Conservation (phyloP, 768 basidiomycete genomes). For the Mrakia frigida region DNA sequence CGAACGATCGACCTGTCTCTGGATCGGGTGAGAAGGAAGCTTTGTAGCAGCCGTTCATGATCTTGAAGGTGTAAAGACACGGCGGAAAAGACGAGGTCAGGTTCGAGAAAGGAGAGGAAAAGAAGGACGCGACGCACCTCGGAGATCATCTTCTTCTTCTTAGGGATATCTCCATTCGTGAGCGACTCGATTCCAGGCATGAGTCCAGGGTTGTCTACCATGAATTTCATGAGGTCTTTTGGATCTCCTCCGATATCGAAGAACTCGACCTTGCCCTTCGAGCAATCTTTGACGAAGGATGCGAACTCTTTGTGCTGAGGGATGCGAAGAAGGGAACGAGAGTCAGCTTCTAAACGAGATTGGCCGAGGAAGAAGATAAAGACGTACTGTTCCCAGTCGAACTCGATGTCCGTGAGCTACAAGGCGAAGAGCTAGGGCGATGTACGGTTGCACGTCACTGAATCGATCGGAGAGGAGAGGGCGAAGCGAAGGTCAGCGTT, state of each 20-base stretch:
- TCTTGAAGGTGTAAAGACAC: slow-evolving; percentile 38
- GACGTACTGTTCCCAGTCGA: slow-evolving; percentile 51
- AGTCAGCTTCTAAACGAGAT: too few species aligned
- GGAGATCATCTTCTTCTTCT: slow-evolving; percentile 14
- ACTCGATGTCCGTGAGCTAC: slow-evolving; percentile 55
- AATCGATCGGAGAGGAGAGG: too few species aligned
- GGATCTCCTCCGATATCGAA: slow-evolving; percentile 61
- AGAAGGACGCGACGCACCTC: slow-evolving; percentile 17
- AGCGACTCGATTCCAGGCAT: slow-evolving; percentile 58
- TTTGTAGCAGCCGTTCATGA: slow-evolving; percentile 59
- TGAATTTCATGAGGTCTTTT: slow-evolving; percentile 63
- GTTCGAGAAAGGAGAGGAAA: slow-evolving; percentile 32
- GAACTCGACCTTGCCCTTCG: slow-evolving; percentile 51
- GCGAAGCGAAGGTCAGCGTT: background rate
- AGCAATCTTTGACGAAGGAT: slow-evolving; percentile 52
- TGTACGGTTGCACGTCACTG: slow-evolving; percentile 64
- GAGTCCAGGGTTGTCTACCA: slow-evolving; percentile 67
- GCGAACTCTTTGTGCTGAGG: slow-evolving; percentile 54
- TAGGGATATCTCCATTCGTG: slow-evolving; percentile 47
- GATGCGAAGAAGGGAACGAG: background rate
- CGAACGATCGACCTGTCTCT: slow-evolving; percentile 50
- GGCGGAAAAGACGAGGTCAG: too few species aligned
- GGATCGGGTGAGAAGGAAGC: slow-evolving; percentile 53
- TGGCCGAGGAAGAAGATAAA: background rate
- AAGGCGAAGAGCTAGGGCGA: slow-evolving; percentile 55